Conservation (phyloP, 495 filamentous ascomycete genomes). For the Endocarpon pusillum region DNA sequence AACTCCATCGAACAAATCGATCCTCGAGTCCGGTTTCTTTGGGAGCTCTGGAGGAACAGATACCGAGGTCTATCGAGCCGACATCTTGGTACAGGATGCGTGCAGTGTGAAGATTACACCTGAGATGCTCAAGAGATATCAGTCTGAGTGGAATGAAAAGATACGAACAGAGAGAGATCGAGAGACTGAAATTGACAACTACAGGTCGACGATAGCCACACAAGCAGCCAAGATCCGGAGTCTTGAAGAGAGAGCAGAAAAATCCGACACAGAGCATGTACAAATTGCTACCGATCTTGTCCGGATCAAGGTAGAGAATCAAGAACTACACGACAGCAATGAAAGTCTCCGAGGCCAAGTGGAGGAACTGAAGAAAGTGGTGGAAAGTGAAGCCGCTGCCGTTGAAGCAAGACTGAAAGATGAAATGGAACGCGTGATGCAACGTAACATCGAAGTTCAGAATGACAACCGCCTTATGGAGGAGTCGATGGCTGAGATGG, state of each 20-base stretch:
- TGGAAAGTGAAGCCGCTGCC: constrained; percentile 77
- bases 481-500: constrained; percentile 85
- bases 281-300: constrained; percentile 81
- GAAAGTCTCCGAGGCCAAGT: constrained; percentile 74
- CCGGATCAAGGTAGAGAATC: constrained; percentile 80
- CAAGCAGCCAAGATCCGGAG: constrained; percentile 56
- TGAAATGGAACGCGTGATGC: constrained; percentile 87
- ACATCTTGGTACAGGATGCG: constrained; percentile 83
- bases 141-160: constrained; percentile 82
- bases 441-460: constrained; percentile 83
- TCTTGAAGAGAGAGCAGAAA: constrained; percentile 75
- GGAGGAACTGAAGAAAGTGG: constrained; percentile 60
- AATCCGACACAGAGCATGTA: constrained; percentile 85
- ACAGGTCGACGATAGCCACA: constrained; percentile 44
- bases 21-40: constrained; percentile 95
- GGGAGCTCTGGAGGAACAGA: constrained; percentile 77
- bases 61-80: constrained; percentile 89
- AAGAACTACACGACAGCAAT: constrained; percentile 71
- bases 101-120: constrained; percentile 75
- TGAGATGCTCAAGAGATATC: constrained; percentile 63
- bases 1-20: constrained; percentile 65
- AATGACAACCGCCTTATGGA: constrained; percentile 81
- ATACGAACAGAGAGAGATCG: constrained; percentile 58
- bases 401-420: constrained; percentile 65
- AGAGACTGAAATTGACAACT: constrained; percentile 62